These are phyloP conservation scores for Aspergillus candidus DNA, from an alignment of 2,329 filamentous ascomycete species.

Conservation along the genomic window DNA sequence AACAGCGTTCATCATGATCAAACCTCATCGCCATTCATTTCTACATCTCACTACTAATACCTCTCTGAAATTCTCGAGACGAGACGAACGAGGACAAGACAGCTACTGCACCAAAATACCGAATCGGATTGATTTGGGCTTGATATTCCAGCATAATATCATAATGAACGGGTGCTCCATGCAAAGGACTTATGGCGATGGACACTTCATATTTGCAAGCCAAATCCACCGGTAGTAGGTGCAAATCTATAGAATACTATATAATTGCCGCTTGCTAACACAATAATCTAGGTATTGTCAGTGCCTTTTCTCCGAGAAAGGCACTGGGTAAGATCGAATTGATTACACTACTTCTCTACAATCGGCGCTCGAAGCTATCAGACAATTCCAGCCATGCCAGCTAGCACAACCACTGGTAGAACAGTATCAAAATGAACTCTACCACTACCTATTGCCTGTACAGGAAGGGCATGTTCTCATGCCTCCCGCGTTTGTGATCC, in stretches of 20 bases:
- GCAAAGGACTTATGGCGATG: conserved; percentile 4
- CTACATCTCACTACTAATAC: no score
- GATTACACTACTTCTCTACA: no score
- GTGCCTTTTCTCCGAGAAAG: conserved; percentile 2
- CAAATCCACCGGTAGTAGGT: conserved; percentile 9
- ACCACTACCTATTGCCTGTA: conserved; percentile 10
- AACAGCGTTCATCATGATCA: no score
- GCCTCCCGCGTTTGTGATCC: conserved; percentile 12
- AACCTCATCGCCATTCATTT: no score
- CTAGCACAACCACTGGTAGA: conserved; percentile 7
- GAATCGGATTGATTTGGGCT: no score
- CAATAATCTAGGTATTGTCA: conserved; percentile 6
- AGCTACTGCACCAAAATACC: no score
- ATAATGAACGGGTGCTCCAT: conserved; percentile 10
- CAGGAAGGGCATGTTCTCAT: conserved; percentile 10
- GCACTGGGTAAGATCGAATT: no score
- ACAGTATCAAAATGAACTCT: conserved; percentile 14
- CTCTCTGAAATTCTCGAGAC: no score
- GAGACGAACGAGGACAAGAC: no score
- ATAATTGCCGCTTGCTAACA: conserved; percentile 3
- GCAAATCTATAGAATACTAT: conserved; percentile 4
- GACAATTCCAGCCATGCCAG: neutral
- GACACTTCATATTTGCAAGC: conserved; percentile 4
- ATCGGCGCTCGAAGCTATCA: conserved; percentile 10
- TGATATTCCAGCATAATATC: neutral